These are phyloP conservation scores for Cyberlindnera suaveolens DNA, from an alignment of 805 yeast genomes.

Conservation along the genomic window DNA sequence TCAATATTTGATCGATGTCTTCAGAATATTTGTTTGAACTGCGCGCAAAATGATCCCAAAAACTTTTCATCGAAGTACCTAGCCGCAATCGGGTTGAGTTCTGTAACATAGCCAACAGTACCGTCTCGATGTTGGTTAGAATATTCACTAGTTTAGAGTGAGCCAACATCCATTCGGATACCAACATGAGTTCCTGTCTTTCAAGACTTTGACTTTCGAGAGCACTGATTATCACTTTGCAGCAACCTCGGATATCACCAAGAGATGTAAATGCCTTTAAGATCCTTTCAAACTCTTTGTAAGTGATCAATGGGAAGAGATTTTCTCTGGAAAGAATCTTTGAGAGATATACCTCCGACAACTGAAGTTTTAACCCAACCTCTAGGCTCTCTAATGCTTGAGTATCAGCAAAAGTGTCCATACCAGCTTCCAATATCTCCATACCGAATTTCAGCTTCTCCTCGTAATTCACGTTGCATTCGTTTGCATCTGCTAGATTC, in stretches of 20 bases:
- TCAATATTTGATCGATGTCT: slow-evolving; percentile 6
- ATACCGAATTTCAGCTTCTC: slow-evolving; percentile 26
- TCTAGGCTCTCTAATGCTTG: slow-evolving; percentile 20
- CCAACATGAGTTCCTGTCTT: slow-evolving; percentile 12
- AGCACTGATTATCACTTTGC: slow-evolving; percentile 9
- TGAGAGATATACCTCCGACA: slow-evolving; percentile 28
- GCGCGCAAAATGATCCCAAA: slow-evolving; percentile 2
- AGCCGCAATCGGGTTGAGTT: slow-evolving; percentile 4
- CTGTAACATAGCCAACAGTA: slow-evolving; percentile 1
- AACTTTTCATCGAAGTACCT: slow-evolving; percentile 4
- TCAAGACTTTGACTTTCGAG: slow-evolving; percentile 16
- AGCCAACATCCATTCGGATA: slow-evolving; percentile 10
- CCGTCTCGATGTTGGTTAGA: background rate
- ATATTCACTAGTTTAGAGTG: slow-evolving; percentile 1
- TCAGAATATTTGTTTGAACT: background rate
- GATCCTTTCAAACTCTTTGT: slow-evolving; percentile 26
- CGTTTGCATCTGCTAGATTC: slow-evolving; percentile 34
- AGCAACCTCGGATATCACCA: slow-evolving; percentile 24
- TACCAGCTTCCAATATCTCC: slow-evolving; percentile 28
- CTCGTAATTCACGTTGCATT: slow-evolving; percentile 21
- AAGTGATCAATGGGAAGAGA: slow-evolving; percentile 31
- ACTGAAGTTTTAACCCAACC: slow-evolving; percentile 26
- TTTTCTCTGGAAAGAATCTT: slow-evolving; percentile 21
- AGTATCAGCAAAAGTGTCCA: slow-evolving; percentile 16
- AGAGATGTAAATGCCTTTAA: slow-evolving; percentile 9